Percentiles rank a stretch among this genome's conserved stretches.
Evolutionary conservation across 2,329 filamentous ascomycete genomes (phyloP).

Genomic region (Plenodomus biglobosus): DNA sequence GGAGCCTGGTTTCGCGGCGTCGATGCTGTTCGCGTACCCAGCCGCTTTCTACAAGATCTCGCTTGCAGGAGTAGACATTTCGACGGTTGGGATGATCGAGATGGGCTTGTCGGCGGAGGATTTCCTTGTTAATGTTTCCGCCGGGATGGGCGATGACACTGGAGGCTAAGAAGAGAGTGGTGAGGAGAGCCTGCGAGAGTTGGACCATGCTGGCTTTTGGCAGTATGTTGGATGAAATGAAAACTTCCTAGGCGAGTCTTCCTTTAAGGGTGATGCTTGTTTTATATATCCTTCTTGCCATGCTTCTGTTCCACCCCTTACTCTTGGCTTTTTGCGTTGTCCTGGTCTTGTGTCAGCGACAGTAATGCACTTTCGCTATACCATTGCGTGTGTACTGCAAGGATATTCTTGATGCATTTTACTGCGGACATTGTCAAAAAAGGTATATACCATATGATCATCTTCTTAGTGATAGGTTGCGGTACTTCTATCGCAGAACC

Average conservation of each 20-base stretch:
- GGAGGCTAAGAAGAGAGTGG: conserved; percentile 30
- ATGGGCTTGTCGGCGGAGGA: conserved; percentile 34
- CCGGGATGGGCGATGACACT: conserved; percentile 44
- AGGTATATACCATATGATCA: conserved; percentile 17
- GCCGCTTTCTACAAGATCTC: conserved; percentile 34
- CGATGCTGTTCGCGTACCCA: conserved; percentile 41
- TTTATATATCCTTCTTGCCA: too few relatives aligned
- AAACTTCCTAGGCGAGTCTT: background rate
- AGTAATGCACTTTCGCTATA: conserved; percentile 9
- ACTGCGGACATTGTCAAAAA: conserved; percentile 20
- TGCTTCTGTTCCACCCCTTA: conserved; percentile 15
- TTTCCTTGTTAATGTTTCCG: conserved; percentile 41
- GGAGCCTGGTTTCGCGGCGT: conserved; percentile 43
- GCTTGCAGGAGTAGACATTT: conserved; percentile 38
- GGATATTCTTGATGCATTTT: conserved; percentile 8
- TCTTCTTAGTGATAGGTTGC: conserved; percentile 18
- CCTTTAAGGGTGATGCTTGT: too few relatives aligned
- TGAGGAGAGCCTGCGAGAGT: conserved; percentile 24
- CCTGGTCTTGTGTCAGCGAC: conserved; percentile 13
- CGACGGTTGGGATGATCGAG: conserved; percentile 44
- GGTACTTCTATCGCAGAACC: conserved; percentile 16
- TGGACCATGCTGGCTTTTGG: conserved; percentile 27
- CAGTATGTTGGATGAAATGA: background rate
- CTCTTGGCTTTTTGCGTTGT: conserved; percentile 11
- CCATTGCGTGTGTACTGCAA: conserved; percentile 3